Evolutionary conservation across 164 flowering plant species (phyloP), one percentile per base, ranked within the genome.

Genomic region (Nymphaea thermarum): DNA sequence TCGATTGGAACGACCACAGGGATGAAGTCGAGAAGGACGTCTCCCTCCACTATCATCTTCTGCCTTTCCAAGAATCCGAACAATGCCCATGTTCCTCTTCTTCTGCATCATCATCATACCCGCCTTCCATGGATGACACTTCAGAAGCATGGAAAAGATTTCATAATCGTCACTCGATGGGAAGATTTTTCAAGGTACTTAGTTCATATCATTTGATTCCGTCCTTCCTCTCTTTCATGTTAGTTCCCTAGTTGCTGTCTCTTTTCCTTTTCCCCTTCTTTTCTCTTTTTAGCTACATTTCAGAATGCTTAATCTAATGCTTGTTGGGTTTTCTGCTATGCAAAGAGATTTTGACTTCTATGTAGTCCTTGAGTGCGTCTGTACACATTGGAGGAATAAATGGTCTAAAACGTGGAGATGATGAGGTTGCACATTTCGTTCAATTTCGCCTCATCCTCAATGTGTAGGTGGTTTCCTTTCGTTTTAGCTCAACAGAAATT

Each of bases 171-270:
- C 96, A 90, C 71, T 84, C 84, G 63, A 77, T 91, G 4, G 96
- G 96, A 41, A 88, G 79, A 69, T 93, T 88, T 87, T 90, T 93
- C 85, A 89, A 93, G 96, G 93, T 84, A 14, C 44, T 17, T 3
- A 2, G 59, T 15, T 15, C 16, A 4, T 4, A 4, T 43, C 4
- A 66, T 6, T 45, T 44, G 16, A 4, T 66, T 66, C 42, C 15
- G 12, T 43, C 5, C 45, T 65, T 10, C 66, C 6, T n/a, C n/a
- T 4, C 42, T 55, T 55, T 55, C 16, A 16, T 55, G 16, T 55
- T 43, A 2, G 10, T 59, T 60, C 66, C 8, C 59, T 63, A 6
- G 4, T 53, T 43, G 53, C n/a, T 42, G 14, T 0, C 14, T 55
- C 16, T 44, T 36, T 42, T 6, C 11, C 6, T 62, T 41, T 18